Base-by-base conservation (phyloP, 1,284 basidiomycete genomes). In the Cryptococcus hybrid region DNA sequence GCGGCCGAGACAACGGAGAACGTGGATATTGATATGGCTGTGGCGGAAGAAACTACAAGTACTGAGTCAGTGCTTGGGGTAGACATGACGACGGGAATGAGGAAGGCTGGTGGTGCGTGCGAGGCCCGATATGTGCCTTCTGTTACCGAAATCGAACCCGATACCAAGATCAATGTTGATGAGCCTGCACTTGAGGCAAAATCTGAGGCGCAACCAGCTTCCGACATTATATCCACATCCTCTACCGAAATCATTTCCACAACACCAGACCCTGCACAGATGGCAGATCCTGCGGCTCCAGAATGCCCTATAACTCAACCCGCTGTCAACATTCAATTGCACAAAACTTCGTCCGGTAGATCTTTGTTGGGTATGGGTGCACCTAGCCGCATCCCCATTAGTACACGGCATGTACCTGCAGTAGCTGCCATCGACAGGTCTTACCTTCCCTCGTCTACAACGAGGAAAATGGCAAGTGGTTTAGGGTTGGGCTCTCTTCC, bases 341-440 rank as follows among this genome's bases (percentile, higher is more conserved):
- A 12, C 43, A 51, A 46, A 24, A 40, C 35, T 36, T 18, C 30
- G 7, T 49, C 59, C 5, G n/a, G 43, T 15, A 48, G 50, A 18
- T 46, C n/a, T 5, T 11, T 47, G 7, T 24, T 30, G 6, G 18
- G 9, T 9, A 63, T 63, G 61, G 48, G 42, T 13, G 56, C 62
- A 7, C 58, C 56, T 24, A 60, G 59, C 44, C 46, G 54, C 7
- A 60, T 63, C 5, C 57, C 62, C 24, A 36, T 47, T 15, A 51
- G 48, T 44, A 49, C 53, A 13, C 45, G 51, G 24, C 37, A 24
- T 9, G 38, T 39, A 30, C 9, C 54, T n/a, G 39, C 15, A 36
- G 34, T 34, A 24, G 30, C 59, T 15, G 37, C 51, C 40, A 18
- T 40, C 24, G 48, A 45, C 45, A 58, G 57, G 37, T 36, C 54